A percentile compares a stretch with the other conserved stretches of the same genome.
These are phyloP conservation scores for Ramaria rubella DNA, from an alignment of 768 basidiomycete genomes.

Conservation along the genomic window DNA sequence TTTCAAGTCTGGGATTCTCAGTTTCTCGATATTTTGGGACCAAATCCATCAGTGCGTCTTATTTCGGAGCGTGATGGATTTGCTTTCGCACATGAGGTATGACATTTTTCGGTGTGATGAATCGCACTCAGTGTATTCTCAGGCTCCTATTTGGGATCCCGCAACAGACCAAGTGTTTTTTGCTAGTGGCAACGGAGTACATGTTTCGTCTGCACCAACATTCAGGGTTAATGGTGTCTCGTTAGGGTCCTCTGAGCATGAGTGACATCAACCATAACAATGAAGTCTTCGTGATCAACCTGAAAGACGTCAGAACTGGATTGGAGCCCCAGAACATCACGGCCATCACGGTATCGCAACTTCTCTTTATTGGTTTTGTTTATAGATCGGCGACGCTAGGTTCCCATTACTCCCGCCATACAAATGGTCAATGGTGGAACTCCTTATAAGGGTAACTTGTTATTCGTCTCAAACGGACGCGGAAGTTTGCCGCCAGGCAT, in stretches of 20 bases:
- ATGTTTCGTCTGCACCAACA: background rate
- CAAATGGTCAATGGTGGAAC: conserved; percentile 74
- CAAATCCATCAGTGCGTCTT: conserved; percentile 46
- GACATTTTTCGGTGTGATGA: too few relatives aligned
- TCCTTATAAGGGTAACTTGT: conserved; percentile 48
- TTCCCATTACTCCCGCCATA: conserved; percentile 48
- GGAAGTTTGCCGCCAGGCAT: conserved; percentile 56
- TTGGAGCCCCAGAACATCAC: conserved; percentile 39
- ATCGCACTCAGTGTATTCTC: too few relatives aligned
- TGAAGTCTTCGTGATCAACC: conserved; percentile 52
- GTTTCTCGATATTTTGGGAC: conserved; percentile 58
- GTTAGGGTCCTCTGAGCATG: conserved; percentile 47
- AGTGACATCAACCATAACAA: conserved; percentile 61
- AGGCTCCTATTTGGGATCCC: conserved; percentile 59
- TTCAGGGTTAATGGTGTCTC: background rate
- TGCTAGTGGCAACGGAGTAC: conserved; percentile 53
- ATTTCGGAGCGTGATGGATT: conserved; percentile 56
- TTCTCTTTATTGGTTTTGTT: too few relatives aligned
- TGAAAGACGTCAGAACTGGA: conserved; percentile 46
- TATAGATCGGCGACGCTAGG: conserved; percentile 33
- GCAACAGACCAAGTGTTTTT: conserved; percentile 70
- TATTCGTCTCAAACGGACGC: conserved; percentile 64
- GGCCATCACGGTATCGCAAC: conserved; percentile 30
- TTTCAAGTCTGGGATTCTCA: conserved; percentile 48
- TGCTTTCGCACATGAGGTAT: conserved; percentile 78